Percentiles rank a stretch among this genome's conserved stretches.
Evolutionary conservation across 768 basidiomycete species (phyloP).

Genomic region (Pholiota microspora): DNA sequence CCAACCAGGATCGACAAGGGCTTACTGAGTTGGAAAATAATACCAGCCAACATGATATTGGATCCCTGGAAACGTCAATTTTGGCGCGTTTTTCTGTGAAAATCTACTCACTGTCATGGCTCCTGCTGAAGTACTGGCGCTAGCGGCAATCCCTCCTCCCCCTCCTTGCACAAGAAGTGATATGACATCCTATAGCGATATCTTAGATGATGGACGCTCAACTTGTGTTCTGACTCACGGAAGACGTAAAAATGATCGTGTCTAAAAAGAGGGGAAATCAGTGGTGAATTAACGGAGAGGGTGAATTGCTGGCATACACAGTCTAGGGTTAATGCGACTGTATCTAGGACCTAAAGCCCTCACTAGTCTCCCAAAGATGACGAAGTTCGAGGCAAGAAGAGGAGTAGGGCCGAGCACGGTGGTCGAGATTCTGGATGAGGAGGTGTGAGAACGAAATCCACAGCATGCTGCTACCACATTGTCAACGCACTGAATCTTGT

Average conservation of each 20-base stretch:
- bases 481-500: slow-evolving; percentile 9
- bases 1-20: not conserved
- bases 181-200: slow-evolving; percentile 37
- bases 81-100: too few species aligned
- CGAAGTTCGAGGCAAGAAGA: slow-evolving; percentile 54
- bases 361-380: slow-evolving; percentile 49
- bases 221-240: slow-evolving; percentile 18
- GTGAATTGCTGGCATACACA: slow-evolving; percentile 22
- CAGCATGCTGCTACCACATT: too few species aligned
- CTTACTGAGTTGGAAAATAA: slow-evolving; percentile 6
- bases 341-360: slow-evolving; percentile 41
- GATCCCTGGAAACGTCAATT: not conserved
- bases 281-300: too few species aligned
- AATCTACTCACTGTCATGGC: slow-evolving; percentile 10
- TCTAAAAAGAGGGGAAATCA: slow-evolving; percentile 24
- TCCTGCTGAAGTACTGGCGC: slow-evolving; percentile 17
- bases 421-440: slow-evolving; percentile 29
- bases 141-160: slow-evolving; percentile 50
- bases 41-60: slow-evolving; percentile 5
- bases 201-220: not conserved
- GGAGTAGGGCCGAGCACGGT: slow-evolving; percentile 56
- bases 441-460: too few species aligned
- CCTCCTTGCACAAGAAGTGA: slow-evolving; percentile 54
- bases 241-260: slow-evolving; percentile 39
- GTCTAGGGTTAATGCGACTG: slow-evolving; percentile 41